Percentiles rank a stretch among this genome's conserved stretches.
Conservation (phyloP, 352 stramenopile genomes). For the Phytophthora gonapodyides region DNA sequence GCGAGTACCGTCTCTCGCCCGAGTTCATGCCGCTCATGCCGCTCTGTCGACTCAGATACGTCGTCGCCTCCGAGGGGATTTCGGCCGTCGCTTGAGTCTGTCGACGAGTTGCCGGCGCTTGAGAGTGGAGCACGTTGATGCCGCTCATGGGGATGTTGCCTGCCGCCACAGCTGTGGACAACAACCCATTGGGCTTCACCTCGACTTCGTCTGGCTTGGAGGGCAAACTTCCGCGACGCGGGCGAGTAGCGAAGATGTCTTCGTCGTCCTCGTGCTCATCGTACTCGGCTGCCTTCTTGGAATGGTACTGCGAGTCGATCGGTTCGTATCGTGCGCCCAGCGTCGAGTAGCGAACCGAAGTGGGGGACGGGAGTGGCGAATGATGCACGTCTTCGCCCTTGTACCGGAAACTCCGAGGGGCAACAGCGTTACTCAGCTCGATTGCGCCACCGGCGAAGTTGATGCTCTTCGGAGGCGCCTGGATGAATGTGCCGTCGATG, state of each 20-base stretch:
- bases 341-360: constrained; percentile 52
- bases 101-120: constrained; percentile 19
- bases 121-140: constrained; percentile 37
- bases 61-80: constrained; percentile 35
- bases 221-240: constrained; percentile 50
- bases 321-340: constrained; percentile 72
- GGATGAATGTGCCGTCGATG: constrained; percentile 34
- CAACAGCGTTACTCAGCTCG: constrained; percentile 53
- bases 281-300: constrained; percentile 72
- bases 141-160: constrained; percentile 40
- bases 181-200: constrained; percentile 16
- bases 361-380: constrained; percentile 46
- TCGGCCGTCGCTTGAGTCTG: constrained; percentile 16
- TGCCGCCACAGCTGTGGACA: constrained; percentile 4
- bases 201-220: constrained; percentile 28
- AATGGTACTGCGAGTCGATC: constrained; percentile 71
- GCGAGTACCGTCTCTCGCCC: constrained; percentile 59
- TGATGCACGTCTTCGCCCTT: constrained; percentile 48
- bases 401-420: constrained; percentile 70
- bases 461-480: constrained; percentile 68
- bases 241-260: constrained; percentile 27
- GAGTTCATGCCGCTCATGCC: constrained; percentile 40
- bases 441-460: constrained; percentile 65
- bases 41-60: constrained; percentile 38
- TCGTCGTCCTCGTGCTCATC: constrained; percentile 49